These are phyloP conservation scores for Plasmodium coatneyi DNA, from an alignment of 169 alveolate genomes.

Conservation along the genomic window DNA sequence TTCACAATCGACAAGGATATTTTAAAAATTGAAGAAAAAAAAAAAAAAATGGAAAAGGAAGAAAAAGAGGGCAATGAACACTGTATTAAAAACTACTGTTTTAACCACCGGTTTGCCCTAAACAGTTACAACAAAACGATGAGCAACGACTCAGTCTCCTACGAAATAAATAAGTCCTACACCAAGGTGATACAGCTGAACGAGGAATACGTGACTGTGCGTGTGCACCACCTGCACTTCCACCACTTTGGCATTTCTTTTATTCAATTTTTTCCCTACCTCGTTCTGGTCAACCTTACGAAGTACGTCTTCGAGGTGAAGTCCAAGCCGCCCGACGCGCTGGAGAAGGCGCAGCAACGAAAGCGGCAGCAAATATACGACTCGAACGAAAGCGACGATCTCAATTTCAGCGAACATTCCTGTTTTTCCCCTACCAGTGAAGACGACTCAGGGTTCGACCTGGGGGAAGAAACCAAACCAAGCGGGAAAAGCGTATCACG, in stretches of 20 bases:
- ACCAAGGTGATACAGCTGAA: slow-evolving; percentile 14
- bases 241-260: slow-evolving; percentile 22
- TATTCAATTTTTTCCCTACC: slow-evolving; percentile 37
- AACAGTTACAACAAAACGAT: not conserved
- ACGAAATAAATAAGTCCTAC: slow-evolving; percentile 18
- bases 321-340: not conserved
- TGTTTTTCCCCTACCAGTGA: slow-evolving; percentile 20
- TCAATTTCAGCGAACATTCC: slow-evolving; percentile 48
- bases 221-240: slow-evolving; percentile 5
- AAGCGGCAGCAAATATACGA: not conserved
- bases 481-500: not conserved
- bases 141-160: not conserved
- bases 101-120: slow-evolving; percentile 19
- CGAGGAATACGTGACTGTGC: slow-evolving; percentile 28
- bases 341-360: not conserved
- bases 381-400: slow-evolving; percentile 2
- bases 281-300: slow-evolving; percentile 35
- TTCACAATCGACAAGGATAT: not conserved
- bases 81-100: slow-evolving; percentile 53
- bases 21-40: not conserved
- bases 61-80: not conserved
- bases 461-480: not conserved
- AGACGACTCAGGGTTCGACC: not conserved
- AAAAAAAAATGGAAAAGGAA: not conserved
- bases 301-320: slow-evolving; percentile 36